A percentile compares a stretch with the other conserved stretches of the same genome.
phyloP scores from a whole-genome alignment of 2,329 filamentous ascomycete species.

The Colletotrichum endophyticum region DNA sequence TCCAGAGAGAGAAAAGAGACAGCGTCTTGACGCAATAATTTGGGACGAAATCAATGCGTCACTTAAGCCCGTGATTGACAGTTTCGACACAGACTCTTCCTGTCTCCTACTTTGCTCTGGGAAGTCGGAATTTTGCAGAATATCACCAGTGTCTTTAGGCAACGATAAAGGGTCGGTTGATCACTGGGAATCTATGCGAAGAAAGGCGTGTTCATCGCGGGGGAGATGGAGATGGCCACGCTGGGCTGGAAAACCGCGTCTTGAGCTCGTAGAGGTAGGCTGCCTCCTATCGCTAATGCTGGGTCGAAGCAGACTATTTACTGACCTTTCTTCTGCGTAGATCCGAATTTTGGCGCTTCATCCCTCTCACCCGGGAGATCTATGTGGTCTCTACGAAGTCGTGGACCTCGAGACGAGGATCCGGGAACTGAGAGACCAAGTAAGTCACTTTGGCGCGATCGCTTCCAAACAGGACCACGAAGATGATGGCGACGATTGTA shows the following conservation, averaged over 20 bases:
- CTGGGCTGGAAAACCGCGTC: no score
- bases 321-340: no score
- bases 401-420: no score
- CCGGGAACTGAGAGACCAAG: no score
- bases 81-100: accelerated
- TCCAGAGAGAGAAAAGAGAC: no score
- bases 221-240: no score
- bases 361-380: accelerated
- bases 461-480: no score
- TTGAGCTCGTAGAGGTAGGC: no score
- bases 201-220: accelerated
- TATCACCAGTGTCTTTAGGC: neutral
- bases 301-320: no score
- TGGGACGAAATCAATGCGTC: neutral
- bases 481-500: no score
- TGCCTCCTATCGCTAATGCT: accelerated
- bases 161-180: neutral
- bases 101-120: accelerated
- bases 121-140: neutral
- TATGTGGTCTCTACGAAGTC: accelerated
- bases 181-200: no score
- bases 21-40: neutral
- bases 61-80: accelerated
- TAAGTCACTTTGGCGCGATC: accelerated
- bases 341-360: accelerated